Conservation (phyloP, 2,329 filamentous ascomycete genomes). For the Fusarium euwallaceae region DNA sequence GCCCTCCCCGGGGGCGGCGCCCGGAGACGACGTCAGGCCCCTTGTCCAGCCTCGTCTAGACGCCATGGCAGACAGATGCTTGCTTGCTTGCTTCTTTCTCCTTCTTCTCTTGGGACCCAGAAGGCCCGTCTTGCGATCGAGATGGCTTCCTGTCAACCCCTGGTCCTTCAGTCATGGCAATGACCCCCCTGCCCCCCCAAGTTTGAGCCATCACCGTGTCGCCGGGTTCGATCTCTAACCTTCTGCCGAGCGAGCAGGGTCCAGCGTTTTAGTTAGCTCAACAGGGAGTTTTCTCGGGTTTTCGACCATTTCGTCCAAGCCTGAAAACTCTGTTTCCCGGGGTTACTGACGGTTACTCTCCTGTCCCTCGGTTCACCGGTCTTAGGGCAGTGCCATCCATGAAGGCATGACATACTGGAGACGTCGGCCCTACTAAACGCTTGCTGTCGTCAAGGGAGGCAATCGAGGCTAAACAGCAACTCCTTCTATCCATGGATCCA, state of each 20-base stretch:
- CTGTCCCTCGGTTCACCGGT: slow-evolving; percentile 2
- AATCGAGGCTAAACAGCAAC: slow-evolving; percentile 15
- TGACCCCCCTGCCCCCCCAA: slow-evolving; percentile 10
- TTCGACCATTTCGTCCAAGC: slow-evolving; percentile 2
- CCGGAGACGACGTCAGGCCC: not conserved
- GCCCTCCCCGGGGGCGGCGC: slow-evolving; percentile 3
- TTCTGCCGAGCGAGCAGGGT: slow-evolving; percentile 12
- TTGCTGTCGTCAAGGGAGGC: slow-evolving; percentile 1
- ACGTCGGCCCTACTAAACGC: slow-evolving; percentile 9
- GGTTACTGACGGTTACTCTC: not conserved
- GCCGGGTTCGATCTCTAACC: slow-evolving; percentile 25
- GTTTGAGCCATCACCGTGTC: slow-evolving; percentile 19
- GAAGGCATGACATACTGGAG: not conserved
- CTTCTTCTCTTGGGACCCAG: not conserved
- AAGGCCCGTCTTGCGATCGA: slow-evolving; percentile 11
- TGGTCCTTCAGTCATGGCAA: slow-evolving; percentile 19
- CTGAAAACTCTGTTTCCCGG: slow-evolving; percentile 9
- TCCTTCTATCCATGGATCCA: slow-evolving; percentile 17
- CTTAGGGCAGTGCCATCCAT: not conserved
- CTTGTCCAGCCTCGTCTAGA: slow-evolving; percentile 12
- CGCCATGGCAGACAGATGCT: not conserved
- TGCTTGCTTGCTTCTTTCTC: not conserved
- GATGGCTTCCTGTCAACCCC: slow-evolving; percentile 22
- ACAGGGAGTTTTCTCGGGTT: slow-evolving; percentile 20
- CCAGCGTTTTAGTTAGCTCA: slow-evolving; percentile 10